phyloP scores from a whole-genome alignment of 768 basidiomycete genomes.

The Pleurotus giganteus region DNA sequence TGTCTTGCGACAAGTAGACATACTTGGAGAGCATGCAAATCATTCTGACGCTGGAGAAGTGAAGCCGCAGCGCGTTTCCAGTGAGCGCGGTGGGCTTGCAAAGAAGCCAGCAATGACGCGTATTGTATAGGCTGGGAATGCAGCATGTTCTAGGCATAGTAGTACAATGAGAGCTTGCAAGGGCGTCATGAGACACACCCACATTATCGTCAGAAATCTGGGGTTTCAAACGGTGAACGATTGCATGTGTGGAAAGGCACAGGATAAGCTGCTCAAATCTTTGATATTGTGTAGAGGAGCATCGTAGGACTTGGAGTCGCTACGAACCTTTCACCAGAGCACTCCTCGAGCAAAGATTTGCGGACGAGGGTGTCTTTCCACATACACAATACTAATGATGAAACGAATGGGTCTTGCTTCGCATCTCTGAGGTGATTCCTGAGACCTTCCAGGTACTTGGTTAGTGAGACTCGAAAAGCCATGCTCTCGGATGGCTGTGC shows the following conservation, averaged over 20 bases:
- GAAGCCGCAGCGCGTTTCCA: slow-evolving; percentile 38
- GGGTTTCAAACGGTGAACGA: slow-evolving; percentile 31
- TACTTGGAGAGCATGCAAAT: slow-evolving; percentile 29
- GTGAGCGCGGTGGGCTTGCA: slow-evolving; percentile 26
- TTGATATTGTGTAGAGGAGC: slow-evolving; percentile 7
- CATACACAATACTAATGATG: slow-evolving; percentile 37
- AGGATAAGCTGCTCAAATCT: slow-evolving; percentile 54
- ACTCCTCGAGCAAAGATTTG: slow-evolving; percentile 56
- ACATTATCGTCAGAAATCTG: slow-evolving; percentile 12
- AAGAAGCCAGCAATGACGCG: slow-evolving; percentile 26
- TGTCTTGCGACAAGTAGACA: not conserved
- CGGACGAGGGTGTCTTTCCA: slow-evolving; percentile 58
- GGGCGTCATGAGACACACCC: slow-evolving; percentile 13
- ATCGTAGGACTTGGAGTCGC: not conserved
- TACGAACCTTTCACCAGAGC: slow-evolving; percentile 45
- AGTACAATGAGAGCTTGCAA: not conserved
- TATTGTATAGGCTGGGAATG: slow-evolving; percentile 33
- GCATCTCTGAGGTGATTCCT: slow-evolving; percentile 36
- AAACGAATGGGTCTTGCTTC: slow-evolving; percentile 19
- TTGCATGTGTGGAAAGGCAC: slow-evolving; percentile 49
- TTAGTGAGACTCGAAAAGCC: slow-evolving; percentile 48
- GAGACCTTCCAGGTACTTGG: slow-evolving; percentile 48
- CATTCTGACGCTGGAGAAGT: slow-evolving; percentile 30
- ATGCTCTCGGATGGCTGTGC: slow-evolving; percentile 47
- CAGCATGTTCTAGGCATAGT: slow-evolving; percentile 22